These are phyloP conservation scores for Fusarium hostae DNA, from an alignment of 2,329 filamentous ascomycete species.

Conservation along the genomic window DNA sequence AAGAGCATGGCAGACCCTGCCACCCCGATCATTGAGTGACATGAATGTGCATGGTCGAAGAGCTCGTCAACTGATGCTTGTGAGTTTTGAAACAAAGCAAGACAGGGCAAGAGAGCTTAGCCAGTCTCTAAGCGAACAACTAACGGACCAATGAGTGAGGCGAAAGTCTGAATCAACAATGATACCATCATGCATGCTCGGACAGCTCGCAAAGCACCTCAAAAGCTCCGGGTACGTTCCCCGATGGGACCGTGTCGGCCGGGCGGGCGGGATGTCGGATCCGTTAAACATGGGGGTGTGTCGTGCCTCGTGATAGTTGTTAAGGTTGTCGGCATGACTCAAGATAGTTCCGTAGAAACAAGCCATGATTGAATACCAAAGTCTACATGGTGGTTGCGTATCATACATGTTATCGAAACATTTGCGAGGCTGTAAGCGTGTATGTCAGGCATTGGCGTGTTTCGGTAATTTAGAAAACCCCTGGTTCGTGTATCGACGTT, in stretches of 20 bases:
- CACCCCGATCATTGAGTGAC: conserved; percentile 9
- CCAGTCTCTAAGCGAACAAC: background rate
- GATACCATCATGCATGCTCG: conserved; percentile 8
- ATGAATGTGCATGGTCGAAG: conserved; percentile 1
- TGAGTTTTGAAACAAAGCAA: conserved; percentile 10
- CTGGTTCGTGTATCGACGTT: conserved; percentile 11
- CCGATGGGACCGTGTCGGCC: conserved; percentile 38
- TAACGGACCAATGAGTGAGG: conserved; percentile 9
- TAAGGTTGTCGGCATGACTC: conserved; percentile 29
- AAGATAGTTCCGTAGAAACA: conserved; percentile 15
- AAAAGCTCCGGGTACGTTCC: conserved; percentile 31
- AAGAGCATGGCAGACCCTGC: background rate
- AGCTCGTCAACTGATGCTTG: conserved; percentile 5
- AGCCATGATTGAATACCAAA: conserved; percentile 13
- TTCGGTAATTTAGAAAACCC: conserved; percentile 15
- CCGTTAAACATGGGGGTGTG: conserved; percentile 32
- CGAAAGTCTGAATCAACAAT: background rate
- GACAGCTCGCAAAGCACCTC: conserved; percentile 18
- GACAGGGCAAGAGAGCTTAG: conserved; percentile 18
- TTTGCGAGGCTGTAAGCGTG: conserved; percentile 9
- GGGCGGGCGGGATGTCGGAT: conserved; percentile 33
- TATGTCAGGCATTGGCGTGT: conserved; percentile 13
- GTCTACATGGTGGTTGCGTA: conserved; percentile 7
- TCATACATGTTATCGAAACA: conserved; percentile 1
- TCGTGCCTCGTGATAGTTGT: conserved; percentile 4